Base-by-base conservation (phyloP, 2,329 filamentous ascomycete genomes). In the Fusarium heterosporum region DNA sequence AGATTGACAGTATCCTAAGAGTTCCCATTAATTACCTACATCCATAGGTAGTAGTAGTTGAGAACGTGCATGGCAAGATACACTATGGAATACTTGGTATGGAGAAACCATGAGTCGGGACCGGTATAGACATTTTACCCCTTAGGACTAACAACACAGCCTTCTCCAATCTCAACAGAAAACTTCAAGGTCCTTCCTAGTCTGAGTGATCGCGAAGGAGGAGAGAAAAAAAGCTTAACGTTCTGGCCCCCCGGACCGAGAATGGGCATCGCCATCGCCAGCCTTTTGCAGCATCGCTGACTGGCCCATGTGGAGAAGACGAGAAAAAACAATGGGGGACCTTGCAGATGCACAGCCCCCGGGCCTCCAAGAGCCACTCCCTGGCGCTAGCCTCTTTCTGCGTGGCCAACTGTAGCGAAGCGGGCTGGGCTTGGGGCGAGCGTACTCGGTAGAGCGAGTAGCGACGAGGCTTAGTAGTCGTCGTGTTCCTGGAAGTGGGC, bases 181-280 rank as follows among this genome's bases (percentile, higher is more conserved):
- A 61, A 47, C n/a, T 46, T 16, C 45, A 30, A 25, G 16, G 38
- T 17, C 47, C 36, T 22, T 54, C 25, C 45, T 59, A 39, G 41
- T 38, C 43, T 29, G 30, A 50, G 7, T 34, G 26, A 52, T 50
- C 25, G 30, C 22, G 41, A 36, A 47, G 48, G 36, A 50, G 36
- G 39, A 16, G 36, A 47, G 22, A 40, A 47, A 39, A 50, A 66
- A 66, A 66, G 51, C 64, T 66, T 66, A 55, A 66, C 51, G 57
- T 69, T 68, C 61, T 68, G 49, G 65, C 41, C 62, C 41, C 62
- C 51, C 39, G 22, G 49, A 41, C 41, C 59, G 48, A 34, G 61
- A 40, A 38, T 42, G 47, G 58, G 40, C 53, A 69, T 70, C 43
- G 64, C 67, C 64, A 70, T 68, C 64, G 64, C 68, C 25, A 47